phyloP scores from a whole-genome alignment of 352 stramenopile species.

The Pythium insidiosum region DNA sequence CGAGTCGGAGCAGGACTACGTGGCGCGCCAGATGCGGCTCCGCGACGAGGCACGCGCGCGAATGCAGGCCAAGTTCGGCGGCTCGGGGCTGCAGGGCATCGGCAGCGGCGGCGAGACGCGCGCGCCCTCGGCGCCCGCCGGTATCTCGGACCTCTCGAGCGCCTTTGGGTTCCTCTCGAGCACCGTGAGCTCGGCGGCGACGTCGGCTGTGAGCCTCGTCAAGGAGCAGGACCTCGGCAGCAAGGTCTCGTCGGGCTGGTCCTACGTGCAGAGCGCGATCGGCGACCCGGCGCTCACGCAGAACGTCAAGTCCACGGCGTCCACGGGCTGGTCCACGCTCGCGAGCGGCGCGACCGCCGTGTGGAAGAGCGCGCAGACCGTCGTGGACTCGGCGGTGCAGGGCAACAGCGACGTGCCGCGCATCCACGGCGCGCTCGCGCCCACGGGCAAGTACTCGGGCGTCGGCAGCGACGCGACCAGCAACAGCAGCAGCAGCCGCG shows the following conservation, averaged over 20 bases:
- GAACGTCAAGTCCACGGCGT: slow-evolving; percentile 77
- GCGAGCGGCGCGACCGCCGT: slow-evolving; percentile 54
- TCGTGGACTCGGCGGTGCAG: slow-evolving; percentile 29
- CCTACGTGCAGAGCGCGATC: slow-evolving; percentile 64
- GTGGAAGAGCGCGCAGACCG: slow-evolving; percentile 53
- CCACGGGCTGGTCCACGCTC: slow-evolving; percentile 65
- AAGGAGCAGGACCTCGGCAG: slow-evolving; percentile 68
- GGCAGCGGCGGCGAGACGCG: slow-evolving; percentile 59
- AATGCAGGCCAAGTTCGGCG: slow-evolving; percentile 77
- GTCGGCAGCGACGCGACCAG: slow-evolving; percentile 22
- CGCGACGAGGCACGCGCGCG: slow-evolving; percentile 66
- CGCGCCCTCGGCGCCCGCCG: slow-evolving; percentile 23
- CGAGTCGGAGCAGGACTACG: slow-evolving; percentile 72
- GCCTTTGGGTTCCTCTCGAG: slow-evolving; percentile 71
- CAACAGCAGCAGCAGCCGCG: slow-evolving; percentile 16
- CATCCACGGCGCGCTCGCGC: slow-evolving; percentile 43
- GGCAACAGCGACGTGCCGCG: slow-evolving; percentile 32
- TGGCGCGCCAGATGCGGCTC: slow-evolving; percentile 57
- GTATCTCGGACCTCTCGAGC: slow-evolving; percentile 46
- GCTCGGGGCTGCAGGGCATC: slow-evolving; percentile 70
- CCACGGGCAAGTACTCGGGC: slow-evolving; percentile 59
- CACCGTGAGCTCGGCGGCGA: slow-evolving; percentile 59
- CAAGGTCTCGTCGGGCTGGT: slow-evolving; percentile 77
- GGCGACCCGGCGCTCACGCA: slow-evolving; percentile 55
- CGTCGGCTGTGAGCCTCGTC: slow-evolving; percentile 54